These are phyloP conservation scores for Sophora flavescens DNA, from an alignment of 306 rosid genomes.

Conservation along the genomic window DNA sequence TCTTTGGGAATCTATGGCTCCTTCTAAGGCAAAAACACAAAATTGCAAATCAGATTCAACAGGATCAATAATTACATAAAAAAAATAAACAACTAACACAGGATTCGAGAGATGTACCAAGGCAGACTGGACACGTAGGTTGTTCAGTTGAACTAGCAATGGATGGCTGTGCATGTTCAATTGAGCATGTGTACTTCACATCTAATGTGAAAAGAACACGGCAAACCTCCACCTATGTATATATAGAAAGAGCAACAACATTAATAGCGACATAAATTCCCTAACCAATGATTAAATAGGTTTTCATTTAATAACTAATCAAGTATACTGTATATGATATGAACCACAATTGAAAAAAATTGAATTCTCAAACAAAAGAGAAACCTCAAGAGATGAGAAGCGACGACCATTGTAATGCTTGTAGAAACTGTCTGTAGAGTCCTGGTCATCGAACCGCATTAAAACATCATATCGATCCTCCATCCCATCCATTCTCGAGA, in stretches of 20 bases:
- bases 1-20: too few species aligned
- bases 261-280: background rate
- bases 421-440: constrained; percentile 78
- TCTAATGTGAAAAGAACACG: constrained; percentile 78
- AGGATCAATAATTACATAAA: too few species aligned
- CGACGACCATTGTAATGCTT: constrained; percentile 72
- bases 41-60: too few species aligned
- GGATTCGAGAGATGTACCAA: too few species aligned
- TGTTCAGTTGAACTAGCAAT: constrained; percentile 78
- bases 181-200: constrained; percentile 88
- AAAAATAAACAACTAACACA: too few species aligned
- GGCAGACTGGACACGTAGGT: constrained; percentile 94
- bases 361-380: background rate
- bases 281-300: background rate
- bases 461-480: constrained; percentile 83
- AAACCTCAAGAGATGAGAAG: constrained; percentile 91
- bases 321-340: background rate
- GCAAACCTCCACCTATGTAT: constrained; percentile 75
- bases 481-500: constrained; percentile 84
- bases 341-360: background rate
- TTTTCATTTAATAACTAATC: background rate
- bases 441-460: constrained; percentile 78
- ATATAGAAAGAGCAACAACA: constrained; percentile 1
- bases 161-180: constrained; percentile 84
- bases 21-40: too few species aligned